phyloP scores from a whole-genome alignment of 768 basidiomycete genomes.

The Suillus placidus region DNA sequence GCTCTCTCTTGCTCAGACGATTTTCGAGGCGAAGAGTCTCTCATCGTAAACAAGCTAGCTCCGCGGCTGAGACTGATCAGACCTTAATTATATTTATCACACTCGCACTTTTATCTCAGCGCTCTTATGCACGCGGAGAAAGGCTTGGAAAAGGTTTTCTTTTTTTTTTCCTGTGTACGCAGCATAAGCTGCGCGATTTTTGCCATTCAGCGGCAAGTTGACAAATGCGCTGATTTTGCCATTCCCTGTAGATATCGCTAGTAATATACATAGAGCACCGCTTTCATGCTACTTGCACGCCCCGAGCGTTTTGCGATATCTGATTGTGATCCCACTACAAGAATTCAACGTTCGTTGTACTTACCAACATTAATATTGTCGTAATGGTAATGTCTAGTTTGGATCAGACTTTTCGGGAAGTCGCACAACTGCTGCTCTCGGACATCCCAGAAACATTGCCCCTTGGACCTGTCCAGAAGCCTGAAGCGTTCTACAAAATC shows the following conservation, averaged over 20 bases:
- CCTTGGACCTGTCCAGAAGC: not conserved
- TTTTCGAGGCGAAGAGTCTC: slow-evolving; percentile 14
- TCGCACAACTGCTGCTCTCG: not conserved
- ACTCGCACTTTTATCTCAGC: slow-evolving; percentile 22
- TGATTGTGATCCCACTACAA: not conserved
- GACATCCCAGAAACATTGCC: not conserved
- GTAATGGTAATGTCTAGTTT: not conserved
- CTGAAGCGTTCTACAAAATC: not conserved
- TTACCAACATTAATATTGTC: not conserved
- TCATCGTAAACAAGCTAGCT: not conserved
- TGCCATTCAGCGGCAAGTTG: slow-evolving; percentile 22
- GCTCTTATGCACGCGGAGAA: not conserved
- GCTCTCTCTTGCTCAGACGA: slow-evolving; percentile 15
- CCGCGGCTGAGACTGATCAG: not conserved
- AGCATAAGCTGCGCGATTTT: slow-evolving; percentile 26
- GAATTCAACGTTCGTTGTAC: not conserved
- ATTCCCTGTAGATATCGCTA: slow-evolving; percentile 18
- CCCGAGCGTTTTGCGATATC: not conserved
- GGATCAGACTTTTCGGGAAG: not conserved
- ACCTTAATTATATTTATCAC: too few relatives aligned
- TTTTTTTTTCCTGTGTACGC: slow-evolving; percentile 8
- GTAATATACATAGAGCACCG: slow-evolving; percentile 5
- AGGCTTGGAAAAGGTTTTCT: not conserved
- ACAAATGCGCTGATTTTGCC: slow-evolving; percentile 30
- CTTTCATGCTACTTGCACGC: not conserved